A percentile compares a stretch with the other conserved stretches of the same genome.
Evolutionary conservation across 805 yeast species (phyloP).

Genomic region (Nakazawaea ishiwadae): DNA sequence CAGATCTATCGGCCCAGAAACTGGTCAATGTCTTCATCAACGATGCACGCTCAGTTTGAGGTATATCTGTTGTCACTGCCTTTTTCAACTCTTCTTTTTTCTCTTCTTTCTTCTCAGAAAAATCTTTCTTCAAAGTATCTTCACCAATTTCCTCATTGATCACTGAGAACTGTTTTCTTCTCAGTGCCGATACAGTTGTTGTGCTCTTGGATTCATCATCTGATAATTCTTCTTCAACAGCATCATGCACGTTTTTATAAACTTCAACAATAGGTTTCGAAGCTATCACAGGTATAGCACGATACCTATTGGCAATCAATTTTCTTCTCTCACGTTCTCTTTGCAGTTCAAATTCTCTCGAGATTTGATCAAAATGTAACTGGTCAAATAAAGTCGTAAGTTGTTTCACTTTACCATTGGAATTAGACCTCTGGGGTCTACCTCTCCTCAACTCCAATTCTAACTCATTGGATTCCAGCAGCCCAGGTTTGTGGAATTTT

Average conservation of each 20-base stretch:
- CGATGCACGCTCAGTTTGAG: slow-evolving; percentile 66
- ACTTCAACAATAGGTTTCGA: slow-evolving; percentile 89
- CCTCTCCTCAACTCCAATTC: slow-evolving; percentile 6
- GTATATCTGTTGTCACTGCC: slow-evolving; percentile 18
- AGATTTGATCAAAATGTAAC: slow-evolving; percentile 73
- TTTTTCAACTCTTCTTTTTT: slow-evolving; percentile 11
- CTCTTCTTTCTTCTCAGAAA: slow-evolving; percentile 9
- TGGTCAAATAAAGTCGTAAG: slow-evolving; percentile 66
- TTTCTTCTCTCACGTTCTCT: slow-evolving; percentile 74
- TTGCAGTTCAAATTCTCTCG: slow-evolving; percentile 82
- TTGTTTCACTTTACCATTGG: slow-evolving; percentile 50
- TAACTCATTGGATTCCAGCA: slow-evolving; percentile 1
- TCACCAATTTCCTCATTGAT: neutral
- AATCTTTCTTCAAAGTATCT: neutral
- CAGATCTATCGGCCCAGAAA: slow-evolving; percentile 97
- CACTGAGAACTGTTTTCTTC: too few species aligned
- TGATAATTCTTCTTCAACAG: slow-evolving; percentile 55
- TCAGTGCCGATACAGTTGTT: too few species aligned
- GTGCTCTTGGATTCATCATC: slow-evolving; percentile 23
- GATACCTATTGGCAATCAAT: slow-evolving; percentile 50
- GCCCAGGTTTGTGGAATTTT: neutral
- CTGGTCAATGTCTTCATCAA: slow-evolving; percentile 78
- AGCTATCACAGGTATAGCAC: slow-evolving; percentile 65
- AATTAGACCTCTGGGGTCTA: neutral
- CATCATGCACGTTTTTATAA: slow-evolving; percentile 83